phyloP scores from a whole-genome alignment of 768 basidiomycete species.

The Boletellus ananiceps region DNA sequence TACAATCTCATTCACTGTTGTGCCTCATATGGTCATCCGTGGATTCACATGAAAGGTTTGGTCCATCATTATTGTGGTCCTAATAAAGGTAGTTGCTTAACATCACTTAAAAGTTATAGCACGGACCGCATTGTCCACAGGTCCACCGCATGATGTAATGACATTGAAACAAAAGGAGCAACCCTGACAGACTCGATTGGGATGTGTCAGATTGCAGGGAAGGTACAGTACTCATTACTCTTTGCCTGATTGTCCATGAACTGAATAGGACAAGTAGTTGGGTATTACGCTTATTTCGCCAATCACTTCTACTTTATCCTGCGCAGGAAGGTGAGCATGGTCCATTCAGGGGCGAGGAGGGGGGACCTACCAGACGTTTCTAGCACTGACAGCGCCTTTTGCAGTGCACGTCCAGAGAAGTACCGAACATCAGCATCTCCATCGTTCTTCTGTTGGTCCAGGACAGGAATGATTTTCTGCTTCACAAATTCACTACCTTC shows the following conservation, averaged over 20 bases:
- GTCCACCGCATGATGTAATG: background rate
- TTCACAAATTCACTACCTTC: slow-evolving; percentile 76
- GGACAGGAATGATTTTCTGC: slow-evolving; percentile 70
- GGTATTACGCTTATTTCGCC: slow-evolving; percentile 30
- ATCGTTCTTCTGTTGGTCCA: slow-evolving; percentile 86
- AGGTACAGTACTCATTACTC: slow-evolving; percentile 33
- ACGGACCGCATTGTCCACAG: background rate
- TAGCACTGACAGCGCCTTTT: slow-evolving; percentile 42
- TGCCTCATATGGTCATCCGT: too few relatives aligned
- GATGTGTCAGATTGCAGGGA: slow-evolving; percentile 22
- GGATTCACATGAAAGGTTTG: too few relatives aligned
- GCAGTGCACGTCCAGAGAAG: slow-evolving; percentile 80
- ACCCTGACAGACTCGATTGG: slow-evolving; percentile 9
- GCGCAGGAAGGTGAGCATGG: background rate
- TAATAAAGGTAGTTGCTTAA: too few relatives aligned
- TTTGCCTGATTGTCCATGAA: slow-evolving; percentile 17
- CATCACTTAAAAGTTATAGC: background rate
- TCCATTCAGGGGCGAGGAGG: background rate
- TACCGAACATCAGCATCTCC: slow-evolving; percentile 94
- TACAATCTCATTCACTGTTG: too few relatives aligned
- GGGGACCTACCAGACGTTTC: slow-evolving; percentile 36
- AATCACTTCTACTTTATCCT: slow-evolving; percentile 23
- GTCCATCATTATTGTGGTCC: too few relatives aligned
- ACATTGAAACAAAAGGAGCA: background rate
- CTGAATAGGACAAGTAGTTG: slow-evolving; percentile 21